Evolutionary conservation across 495 filamentous ascomycete genomes (phyloP).

Genomic region (Glarea lozoyensis): DNA sequence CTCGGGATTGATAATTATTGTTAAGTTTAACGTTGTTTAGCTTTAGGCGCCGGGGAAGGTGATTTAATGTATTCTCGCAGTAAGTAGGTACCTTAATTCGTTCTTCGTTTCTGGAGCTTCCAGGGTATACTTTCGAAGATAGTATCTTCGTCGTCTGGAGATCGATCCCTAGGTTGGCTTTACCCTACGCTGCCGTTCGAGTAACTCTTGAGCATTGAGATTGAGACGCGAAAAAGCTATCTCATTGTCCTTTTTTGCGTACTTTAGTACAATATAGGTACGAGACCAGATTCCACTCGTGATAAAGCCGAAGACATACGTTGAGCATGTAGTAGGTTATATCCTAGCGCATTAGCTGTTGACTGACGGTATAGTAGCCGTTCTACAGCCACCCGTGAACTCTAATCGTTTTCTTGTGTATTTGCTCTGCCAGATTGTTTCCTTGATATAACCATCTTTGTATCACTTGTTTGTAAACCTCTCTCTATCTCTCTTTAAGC

Average conservation of each 20-base stretch:
- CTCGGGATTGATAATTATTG: too few species aligned
- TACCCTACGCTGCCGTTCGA: neutral
- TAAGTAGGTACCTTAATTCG: too few species aligned
- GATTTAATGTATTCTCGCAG: too few species aligned
- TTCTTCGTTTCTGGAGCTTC: neutral
- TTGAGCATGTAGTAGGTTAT: neutral
- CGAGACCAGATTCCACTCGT: neutral
- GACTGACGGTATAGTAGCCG: neutral
- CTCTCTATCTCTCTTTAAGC: too few species aligned
- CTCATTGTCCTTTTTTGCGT: neutral
- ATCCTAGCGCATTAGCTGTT: neutral
- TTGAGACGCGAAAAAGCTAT: neutral
- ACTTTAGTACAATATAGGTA: neutral
- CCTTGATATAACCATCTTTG: neutral
- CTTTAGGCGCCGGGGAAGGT: too few species aligned
- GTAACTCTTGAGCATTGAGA: neutral
- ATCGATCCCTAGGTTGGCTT: neutral
- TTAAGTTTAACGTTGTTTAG: too few species aligned
- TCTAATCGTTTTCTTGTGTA: too few species aligned
- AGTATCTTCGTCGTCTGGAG: neutral
- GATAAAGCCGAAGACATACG: neutral
- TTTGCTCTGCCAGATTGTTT: neutral
- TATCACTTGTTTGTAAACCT: too few species aligned
- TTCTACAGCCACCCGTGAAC: neutral
- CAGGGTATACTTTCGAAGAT: neutral